Conservation (phyloP, 495 filamentous ascomycete genomes). For the Aspergillus cristatus region DNA sequence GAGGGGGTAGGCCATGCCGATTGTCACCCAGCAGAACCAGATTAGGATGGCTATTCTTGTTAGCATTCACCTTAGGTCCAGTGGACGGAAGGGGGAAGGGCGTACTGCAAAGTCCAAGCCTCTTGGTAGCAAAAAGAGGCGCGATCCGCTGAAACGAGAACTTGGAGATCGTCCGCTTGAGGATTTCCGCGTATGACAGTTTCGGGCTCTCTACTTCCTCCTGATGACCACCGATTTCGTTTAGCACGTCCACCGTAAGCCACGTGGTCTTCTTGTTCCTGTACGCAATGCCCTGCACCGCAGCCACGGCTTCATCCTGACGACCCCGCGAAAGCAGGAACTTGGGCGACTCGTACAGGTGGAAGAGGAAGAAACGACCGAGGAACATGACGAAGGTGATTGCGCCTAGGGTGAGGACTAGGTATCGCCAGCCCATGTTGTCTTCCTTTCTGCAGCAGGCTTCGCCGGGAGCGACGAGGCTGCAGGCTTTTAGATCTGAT, state of each 20-base stretch:
- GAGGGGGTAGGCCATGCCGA: conserved; percentile 49
- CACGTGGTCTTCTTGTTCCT: conserved; percentile 44
- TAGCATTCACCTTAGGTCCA: conserved; percentile 1
- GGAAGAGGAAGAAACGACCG: conserved; percentile 66
- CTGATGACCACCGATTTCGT: conserved; percentile 42
- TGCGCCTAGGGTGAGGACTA: conserved; percentile 60
- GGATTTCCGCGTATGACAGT: conserved; percentile 34
- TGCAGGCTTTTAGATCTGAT: conserved; percentile 16
- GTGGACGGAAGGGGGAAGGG: not conserved
- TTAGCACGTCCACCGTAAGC: conserved; percentile 44
- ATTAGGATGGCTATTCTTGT: conserved; percentile 32
- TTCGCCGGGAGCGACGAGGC: conserved; percentile 14
- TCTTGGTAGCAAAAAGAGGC: conserved; percentile 45
- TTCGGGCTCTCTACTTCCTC: conserved; percentile 23
- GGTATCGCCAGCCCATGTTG: conserved; percentile 81
- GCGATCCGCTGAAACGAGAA: conserved; percentile 45
- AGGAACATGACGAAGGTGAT: conserved; percentile 62
- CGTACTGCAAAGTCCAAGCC: conserved; percentile 38
- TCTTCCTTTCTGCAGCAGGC: conserved; percentile 45
- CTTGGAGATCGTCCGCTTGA: conserved; percentile 44
- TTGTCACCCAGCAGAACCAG: conserved; percentile 49
- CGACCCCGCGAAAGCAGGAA: conserved; percentile 62
- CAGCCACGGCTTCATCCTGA: conserved; percentile 62
- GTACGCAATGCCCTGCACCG: conserved; percentile 54
- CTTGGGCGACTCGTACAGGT: conserved; percentile 75